Base-by-base conservation (phyloP, 106 monocot species). In the Cymbidium sinense region DNA sequence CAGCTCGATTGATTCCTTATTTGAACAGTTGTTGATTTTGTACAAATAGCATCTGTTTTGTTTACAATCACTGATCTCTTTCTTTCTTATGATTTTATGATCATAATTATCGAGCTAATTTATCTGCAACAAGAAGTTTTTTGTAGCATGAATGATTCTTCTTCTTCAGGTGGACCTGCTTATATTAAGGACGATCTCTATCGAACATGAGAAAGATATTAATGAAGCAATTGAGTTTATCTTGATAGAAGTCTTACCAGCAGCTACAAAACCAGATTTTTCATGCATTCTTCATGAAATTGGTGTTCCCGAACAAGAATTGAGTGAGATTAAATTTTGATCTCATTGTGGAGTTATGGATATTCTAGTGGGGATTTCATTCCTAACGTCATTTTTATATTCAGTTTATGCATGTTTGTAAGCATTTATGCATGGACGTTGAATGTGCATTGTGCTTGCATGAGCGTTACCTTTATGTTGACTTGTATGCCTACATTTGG, bases 191-290 rank as follows among this genome's bases (percentile, higher is more conserved):
- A 83, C 86, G 74, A 79, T 87, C 20, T 86, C 89, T 11, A 81
- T 84, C 81, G 89, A 91, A 78, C 82, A 89, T 75, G 73, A 33
- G 2, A 28, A 80, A 19, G 89, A 91, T 77, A 80, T 81, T 75
- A 79, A 89, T 73, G 84, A 82, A 81, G 91, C 91, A 36, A 74
- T 81, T 69, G 89, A 85, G 61, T 91, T 89, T 77, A 79, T 89
- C 70, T 44, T 89, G 34, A 70, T 43, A 62, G 86, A 91, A 50
- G 85, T 91, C 61, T 70, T 85, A 64, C 86, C 81, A 27, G 47
- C 54, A 44, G 43, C 43, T 23, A 44, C 23, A 28, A 19, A 0
- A 0, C 23, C 74, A 25, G 27, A 17, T 10, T 15, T 43, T 71
- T 37, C 21, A 7, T 15, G 35, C 17, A 71, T 71, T 58, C 58